phyloP scores from a whole-genome alignment of 176 grass and related monocot genomes.

The Oryza australiensis region DNA sequence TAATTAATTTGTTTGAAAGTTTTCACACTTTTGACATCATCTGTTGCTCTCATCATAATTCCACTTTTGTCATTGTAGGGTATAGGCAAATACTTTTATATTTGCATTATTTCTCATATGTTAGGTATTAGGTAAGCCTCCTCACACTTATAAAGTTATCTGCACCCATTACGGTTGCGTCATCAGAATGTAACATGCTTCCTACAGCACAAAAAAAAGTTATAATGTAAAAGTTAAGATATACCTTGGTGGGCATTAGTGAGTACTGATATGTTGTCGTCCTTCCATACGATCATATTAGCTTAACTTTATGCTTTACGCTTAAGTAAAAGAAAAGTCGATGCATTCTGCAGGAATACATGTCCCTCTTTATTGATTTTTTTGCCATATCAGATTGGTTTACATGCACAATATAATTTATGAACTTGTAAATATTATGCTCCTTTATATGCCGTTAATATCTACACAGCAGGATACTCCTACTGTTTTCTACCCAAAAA shows the following conservation, averaged over 20 bases:
- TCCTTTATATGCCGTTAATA: background rate
- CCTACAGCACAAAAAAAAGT: conserved; percentile 17
- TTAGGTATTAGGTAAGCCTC: conserved; percentile 52
- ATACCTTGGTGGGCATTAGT: conserved; percentile 7
- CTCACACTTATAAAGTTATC: conserved; percentile 28
- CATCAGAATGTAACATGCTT: conserved; percentile 28
- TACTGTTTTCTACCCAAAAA: background rate
- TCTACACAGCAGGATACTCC: background rate
- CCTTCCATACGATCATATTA: background rate
- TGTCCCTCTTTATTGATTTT: background rate
- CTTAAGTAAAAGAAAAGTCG: conserved; percentile 7
- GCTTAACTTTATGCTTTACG: background rate
- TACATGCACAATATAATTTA: background rate
- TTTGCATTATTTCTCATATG: conserved; percentile 12
- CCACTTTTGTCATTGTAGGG: conserved; percentile 26
- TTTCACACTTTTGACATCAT: conserved; percentile 11
- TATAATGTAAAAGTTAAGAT: conserved; percentile 26
- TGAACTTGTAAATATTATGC: background rate
- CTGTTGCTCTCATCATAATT: conserved; percentile 9
- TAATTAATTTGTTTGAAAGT: conserved; percentile 25
- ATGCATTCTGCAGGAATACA: background rate
- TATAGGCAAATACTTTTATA: conserved; percentile 26
- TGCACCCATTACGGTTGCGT: conserved; percentile 21
- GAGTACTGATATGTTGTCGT: conserved; percentile 16
- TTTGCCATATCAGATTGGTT: background rate